A percentile compares a stretch with the other conserved stretches of the same genome.
Evolutionary conservation across 805 yeast species (phyloP).

Genomic region (Lipomyces sp.): DNA sequence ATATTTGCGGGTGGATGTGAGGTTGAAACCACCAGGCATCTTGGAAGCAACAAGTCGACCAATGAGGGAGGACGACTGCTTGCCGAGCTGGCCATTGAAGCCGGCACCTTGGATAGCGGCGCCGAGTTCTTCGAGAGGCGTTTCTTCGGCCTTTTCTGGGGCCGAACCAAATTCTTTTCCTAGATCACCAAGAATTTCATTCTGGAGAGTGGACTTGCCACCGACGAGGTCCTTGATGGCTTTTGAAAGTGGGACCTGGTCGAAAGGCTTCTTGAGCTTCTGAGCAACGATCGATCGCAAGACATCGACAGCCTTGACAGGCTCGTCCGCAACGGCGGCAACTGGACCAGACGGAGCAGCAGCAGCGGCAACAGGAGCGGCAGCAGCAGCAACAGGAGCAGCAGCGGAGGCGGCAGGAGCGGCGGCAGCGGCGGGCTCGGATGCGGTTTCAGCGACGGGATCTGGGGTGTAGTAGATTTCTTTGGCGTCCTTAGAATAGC

Average conservation of each 20-base stretch:
- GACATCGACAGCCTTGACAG: slow-evolving; percentile 80
- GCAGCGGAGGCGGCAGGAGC: slow-evolving; percentile 58
- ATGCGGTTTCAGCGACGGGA: slow-evolving; percentile 38
- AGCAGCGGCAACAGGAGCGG: slow-evolving; percentile 63
- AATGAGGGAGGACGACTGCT: slow-evolving; percentile 85
- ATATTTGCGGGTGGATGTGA: slow-evolving; percentile 89
- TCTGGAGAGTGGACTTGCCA: slow-evolving; percentile 98
- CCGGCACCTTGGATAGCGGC: slow-evolving; percentile 86
- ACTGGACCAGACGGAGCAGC: slow-evolving; percentile 80
- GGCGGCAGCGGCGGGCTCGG: slow-evolving; percentile 43
- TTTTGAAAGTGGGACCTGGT: slow-evolving; percentile 82
- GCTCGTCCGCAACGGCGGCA: slow-evolving; percentile 84
- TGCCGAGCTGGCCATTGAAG: slow-evolving; percentile 87
- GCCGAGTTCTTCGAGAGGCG: slow-evolving; percentile 94
- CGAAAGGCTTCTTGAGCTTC: slow-evolving; percentile 89
- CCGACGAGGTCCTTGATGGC: slow-evolving; percentile 97
- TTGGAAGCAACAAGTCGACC: slow-evolving; percentile 93
- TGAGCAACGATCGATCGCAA: slow-evolving; percentile 92
- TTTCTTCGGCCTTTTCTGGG: slow-evolving; percentile 99
- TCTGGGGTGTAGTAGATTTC: slow-evolving; percentile 89
- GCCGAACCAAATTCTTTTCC: slow-evolving; percentile 98
- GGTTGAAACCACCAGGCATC: slow-evolving; percentile 99
- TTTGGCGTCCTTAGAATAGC: slow-evolving; percentile 94
- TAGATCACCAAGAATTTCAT: slow-evolving; percentile 96
- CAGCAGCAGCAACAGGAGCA: slow-evolving; percentile 60